Percentiles rank a stretch among this genome's conserved stretches.
Evolutionary conservation across 2,329 filamentous ascomycete genomes (phyloP).

Genomic region (Arthrobotrys megalospora): DNA sequence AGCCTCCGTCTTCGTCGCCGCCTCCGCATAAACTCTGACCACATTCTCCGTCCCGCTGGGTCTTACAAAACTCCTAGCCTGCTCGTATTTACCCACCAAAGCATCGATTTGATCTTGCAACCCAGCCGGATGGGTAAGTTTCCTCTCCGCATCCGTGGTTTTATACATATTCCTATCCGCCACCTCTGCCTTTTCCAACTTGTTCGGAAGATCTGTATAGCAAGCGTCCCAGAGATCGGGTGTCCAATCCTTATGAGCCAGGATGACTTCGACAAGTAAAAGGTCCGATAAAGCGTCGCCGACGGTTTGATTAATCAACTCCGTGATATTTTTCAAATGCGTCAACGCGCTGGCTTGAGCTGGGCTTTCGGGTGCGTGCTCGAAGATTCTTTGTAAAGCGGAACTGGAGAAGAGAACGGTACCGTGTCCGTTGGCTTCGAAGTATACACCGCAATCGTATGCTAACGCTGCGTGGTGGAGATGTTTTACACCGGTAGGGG

Average conservation of each 20-base stretch:
- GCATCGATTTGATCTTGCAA: constrained; percentile 89
- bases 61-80: constrained; percentile 89
- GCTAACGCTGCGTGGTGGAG: constrained; percentile 96
- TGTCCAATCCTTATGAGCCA: constrained; percentile 93
- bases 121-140: constrained; percentile 82
- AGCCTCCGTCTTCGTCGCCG: constrained; percentile 87
- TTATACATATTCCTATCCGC: constrained; percentile 89
- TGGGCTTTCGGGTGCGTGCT: constrained; percentile 85
- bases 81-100: constrained; percentile 89
- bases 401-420: constrained; percentile 93
- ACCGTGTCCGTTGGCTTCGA: constrained; percentile 97
- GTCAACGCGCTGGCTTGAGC: constrained; percentile 92
- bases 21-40: constrained; percentile 95
- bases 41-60: constrained; percentile 97
- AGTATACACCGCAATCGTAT: constrained; percentile 97
- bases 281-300: constrained; percentile 96
- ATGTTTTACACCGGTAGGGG: constrained; percentile 95
- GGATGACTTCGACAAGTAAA: constrained; percentile 93
- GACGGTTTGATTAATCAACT: constrained; percentile 98
- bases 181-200: constrained; percentile 93
- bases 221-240: constrained; percentile 92
- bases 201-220: constrained; percentile 94
- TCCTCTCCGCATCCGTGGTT: constrained; percentile 92
- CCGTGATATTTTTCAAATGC: constrained; percentile 83
- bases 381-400: constrained; percentile 81